Conservation (phyloP, 768 basidiomycete species). For the Rhodosporidiobolus odoratus region DNA sequence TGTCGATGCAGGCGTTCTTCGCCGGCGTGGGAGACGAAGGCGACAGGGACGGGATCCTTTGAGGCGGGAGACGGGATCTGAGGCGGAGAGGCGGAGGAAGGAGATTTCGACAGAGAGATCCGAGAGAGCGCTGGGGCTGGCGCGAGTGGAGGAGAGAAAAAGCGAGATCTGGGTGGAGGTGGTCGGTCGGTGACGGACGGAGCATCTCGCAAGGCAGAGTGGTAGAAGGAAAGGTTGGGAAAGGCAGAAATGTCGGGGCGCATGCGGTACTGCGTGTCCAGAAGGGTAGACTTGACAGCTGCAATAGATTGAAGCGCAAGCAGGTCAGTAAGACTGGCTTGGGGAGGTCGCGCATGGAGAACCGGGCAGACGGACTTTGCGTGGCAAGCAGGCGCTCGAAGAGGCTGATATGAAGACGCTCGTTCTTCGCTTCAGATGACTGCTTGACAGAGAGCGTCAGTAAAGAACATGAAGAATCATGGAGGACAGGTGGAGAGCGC, state of each 20-base stretch:
- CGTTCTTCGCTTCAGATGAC: slow-evolving; percentile 65
- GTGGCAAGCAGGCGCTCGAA: slow-evolving; percentile 86
- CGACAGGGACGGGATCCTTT: slow-evolving; percentile 58
- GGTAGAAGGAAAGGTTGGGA: slow-evolving; percentile 78
- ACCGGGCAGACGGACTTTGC: slow-evolving; percentile 52
- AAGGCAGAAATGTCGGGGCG: slow-evolving; percentile 83
- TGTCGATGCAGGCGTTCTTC: slow-evolving; percentile 63
- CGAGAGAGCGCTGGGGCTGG: background rate
- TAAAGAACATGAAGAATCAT: background rate
- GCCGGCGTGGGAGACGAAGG: slow-evolving; percentile 75
- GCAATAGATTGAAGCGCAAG: background rate
- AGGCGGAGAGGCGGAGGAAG: background rate
- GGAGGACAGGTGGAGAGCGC: background rate
- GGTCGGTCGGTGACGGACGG: slow-evolving; percentile 7
- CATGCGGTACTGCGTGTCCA: slow-evolving; percentile 95
- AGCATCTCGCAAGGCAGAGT: slow-evolving; percentile 58
- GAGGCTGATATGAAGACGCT: slow-evolving; percentile 70
- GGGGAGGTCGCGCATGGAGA: background rate
- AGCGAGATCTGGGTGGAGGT: slow-evolving; percentile 15
- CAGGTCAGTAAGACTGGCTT: slow-evolving; percentile 48
- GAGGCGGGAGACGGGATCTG: slow-evolving; percentile 30
- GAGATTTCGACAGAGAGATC: background rate
- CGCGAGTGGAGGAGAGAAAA: slow-evolving; percentile 8
- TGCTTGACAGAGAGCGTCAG: slow-evolving; percentile 34
- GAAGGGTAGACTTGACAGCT: slow-evolving; percentile 85